Evolutionary conservation across 768 basidiomycete species (phyloP).

Genomic region (Clitopilus passeckerianus): DNA sequence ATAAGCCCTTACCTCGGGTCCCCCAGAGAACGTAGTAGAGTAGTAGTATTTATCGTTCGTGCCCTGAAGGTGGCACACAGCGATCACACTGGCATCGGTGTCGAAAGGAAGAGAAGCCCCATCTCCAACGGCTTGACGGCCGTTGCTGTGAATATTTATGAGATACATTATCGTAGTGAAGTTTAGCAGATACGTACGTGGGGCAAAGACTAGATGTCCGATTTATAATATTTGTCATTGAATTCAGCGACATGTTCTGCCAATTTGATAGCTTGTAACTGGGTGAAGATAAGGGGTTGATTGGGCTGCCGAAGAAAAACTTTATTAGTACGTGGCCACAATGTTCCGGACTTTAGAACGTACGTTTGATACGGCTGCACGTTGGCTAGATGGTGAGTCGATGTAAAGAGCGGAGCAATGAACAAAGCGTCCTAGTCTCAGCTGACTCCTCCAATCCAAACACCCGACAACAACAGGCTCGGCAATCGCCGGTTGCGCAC

Average conservation of each 20-base stretch:
- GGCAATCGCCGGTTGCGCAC: slow-evolving; percentile 12
- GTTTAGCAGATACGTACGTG: slow-evolving; percentile 51
- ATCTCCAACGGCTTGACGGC: slow-evolving; percentile 95
- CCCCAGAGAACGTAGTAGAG: slow-evolving; percentile 91
- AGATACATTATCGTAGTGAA: slow-evolving; percentile 7
- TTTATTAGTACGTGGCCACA: neutral
- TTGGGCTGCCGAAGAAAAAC: slow-evolving; percentile 7
- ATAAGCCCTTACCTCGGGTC: slow-evolving; percentile 60
- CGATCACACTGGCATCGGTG: slow-evolving; percentile 75
- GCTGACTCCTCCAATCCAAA: neutral
- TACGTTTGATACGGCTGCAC: neutral
- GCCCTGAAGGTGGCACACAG: slow-evolving; percentile 83
- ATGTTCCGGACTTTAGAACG: neutral
- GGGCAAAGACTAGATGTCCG: slow-evolving; percentile 92
- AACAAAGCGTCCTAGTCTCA: neutral
- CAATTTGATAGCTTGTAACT: slow-evolving; percentile 61
- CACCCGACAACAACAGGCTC: slow-evolving; percentile 6
- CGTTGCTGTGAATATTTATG: slow-evolving; percentile 60
- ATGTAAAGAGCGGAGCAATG: neutral
- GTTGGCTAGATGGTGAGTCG: neutral
- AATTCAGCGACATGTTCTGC: slow-evolving; percentile 77
- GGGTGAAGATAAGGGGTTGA: slow-evolving; percentile 12
- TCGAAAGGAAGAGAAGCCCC: slow-evolving; percentile 81
- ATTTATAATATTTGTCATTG: slow-evolving; percentile 68
- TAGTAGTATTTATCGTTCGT: slow-evolving; percentile 83